phyloP scores from a whole-genome alignment of 2,329 filamentous ascomycete genomes.

The Ceratocystis cubensis region DNA sequence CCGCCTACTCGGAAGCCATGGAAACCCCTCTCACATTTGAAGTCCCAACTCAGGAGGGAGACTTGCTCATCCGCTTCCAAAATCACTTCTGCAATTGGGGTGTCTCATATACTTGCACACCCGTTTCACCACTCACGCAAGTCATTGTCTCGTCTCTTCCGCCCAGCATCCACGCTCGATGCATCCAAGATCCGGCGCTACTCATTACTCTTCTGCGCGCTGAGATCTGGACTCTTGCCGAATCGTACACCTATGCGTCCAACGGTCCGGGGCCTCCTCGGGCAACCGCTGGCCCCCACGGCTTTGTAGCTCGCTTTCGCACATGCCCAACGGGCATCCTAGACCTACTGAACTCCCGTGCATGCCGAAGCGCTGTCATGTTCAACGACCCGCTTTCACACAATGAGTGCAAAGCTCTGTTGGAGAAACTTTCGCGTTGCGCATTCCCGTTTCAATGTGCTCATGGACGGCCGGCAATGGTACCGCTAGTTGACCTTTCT shows the following conservation, averaged over 20 bases:
- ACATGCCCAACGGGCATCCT: conserved; percentile 63
- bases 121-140: conserved; percentile 11
- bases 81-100: conserved; percentile 61
- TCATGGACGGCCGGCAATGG: conserved; percentile 59
- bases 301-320: conserved; percentile 52
- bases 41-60: conserved; percentile 46
- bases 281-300: conserved; percentile 13
- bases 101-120: conserved; percentile 39
- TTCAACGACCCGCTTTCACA: conserved; percentile 59
- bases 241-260: conserved; percentile 26
- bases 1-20: conserved; percentile 30
- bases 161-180: conserved; percentile 61
- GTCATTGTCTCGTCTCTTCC: conserved; percentile 51
- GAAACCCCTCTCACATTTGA: conserved; percentile 51
- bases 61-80: conserved; percentile 42
- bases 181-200: conserved; percentile 56
- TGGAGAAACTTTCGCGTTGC: conserved; percentile 47
- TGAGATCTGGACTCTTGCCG: conserved; percentile 57
- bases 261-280: background rate
- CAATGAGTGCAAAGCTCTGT: conserved; percentile 45
- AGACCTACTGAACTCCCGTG: conserved; percentile 62
- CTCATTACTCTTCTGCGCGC: conserved; percentile 61
- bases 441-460: conserved; percentile 73
- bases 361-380: conserved; percentile 74
- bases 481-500: conserved; percentile 45